Evolutionary conservation across 208 protist species (phyloP), one percentile per base, ranked within the genome.

Genomic region (Leptomonas seymouri): DNA sequence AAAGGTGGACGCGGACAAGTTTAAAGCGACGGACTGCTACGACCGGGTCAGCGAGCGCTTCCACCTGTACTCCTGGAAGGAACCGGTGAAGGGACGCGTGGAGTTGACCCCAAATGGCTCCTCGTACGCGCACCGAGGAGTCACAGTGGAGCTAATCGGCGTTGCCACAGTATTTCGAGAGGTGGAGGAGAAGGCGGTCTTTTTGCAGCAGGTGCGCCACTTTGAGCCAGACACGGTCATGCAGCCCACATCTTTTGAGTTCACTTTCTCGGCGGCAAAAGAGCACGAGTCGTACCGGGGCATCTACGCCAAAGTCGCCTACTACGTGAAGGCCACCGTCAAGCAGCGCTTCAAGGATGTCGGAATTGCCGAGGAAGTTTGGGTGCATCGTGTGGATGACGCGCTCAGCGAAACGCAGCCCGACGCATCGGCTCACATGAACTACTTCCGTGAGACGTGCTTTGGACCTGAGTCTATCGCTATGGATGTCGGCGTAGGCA

Each of bases 401-500:
- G 53, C 76, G 41, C 64, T 82, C 51, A 86, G 67, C 27, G 74
- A 72, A 31, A 36, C 57, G 20, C 77, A 90, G 61, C 73, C 84
- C 2, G 81, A 87, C 65, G 80, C 88, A n/a, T 85, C 78, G 21
- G 71, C 62, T 4, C 82, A 89, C 67, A 76, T 70, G 23, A 81
- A 81, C 67, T 93, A 91, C 74, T 89, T 91, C 61, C 81, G 88
- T 25, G 87, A 94, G 58, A 93, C 81, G 18, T 82, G 79, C 50
- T 93, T 94, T 67, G 80, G 80, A 34, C 60, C 76, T 23, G 66
- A 84, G 46, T 89, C 87, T 5, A 79, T 88, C 25, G 57, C 79
- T 1, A 96, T 96, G 89, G 90, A 96, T 21, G 90, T 97, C 3
- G 91, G 91, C 46, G 90, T 97, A 9, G 88, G 89, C 41, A 76